phyloP scores from a whole-genome alignment of 352 stramenopile genomes.

The Phytophthora nicotianae region DNA sequence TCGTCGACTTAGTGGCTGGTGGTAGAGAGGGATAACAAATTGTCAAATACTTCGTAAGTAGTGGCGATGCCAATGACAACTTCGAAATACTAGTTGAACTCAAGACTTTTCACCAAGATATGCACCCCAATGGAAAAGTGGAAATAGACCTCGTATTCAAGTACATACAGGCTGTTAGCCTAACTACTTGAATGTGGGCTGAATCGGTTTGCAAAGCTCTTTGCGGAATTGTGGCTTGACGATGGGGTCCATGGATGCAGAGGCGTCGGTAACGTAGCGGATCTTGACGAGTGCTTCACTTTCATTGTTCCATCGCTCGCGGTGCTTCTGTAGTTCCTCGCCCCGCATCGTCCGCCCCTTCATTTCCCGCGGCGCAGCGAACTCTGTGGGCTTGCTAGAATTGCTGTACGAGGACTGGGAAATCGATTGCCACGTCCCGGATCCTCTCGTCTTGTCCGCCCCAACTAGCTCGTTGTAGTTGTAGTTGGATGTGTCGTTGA shows the following conservation, averaged over 20 bases:
- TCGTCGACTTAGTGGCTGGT: conserved; percentile 9
- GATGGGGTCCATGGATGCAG: conserved; percentile 44
- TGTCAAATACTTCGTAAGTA: too few relatives aligned
- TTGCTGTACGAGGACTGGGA: conserved; percentile 64
- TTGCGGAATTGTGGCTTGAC: conserved; percentile 67
- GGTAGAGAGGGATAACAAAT: conserved; percentile 30
- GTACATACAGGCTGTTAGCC: neutral
- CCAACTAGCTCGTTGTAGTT: conserved; percentile 72
- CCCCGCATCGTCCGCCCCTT: conserved; percentile 47
- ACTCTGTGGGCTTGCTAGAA: conserved; percentile 60
- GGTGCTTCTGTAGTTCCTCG: conserved; percentile 63
- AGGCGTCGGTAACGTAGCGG: conserved; percentile 68
- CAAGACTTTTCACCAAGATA: too few relatives aligned
- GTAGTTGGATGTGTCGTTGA: conserved; percentile 59
- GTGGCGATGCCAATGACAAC: conserved; percentile 10
- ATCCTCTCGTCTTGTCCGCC: conserved; percentile 58
- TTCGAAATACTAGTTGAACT: conserved; percentile 1
- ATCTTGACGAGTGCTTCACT: conserved; percentile 48
- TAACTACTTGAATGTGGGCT: conserved; percentile 56
- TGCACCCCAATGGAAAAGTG: too few relatives aligned
- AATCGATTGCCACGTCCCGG: conserved; percentile 62
- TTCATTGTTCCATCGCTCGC: conserved; percentile 70
- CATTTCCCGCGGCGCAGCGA: conserved; percentile 66
- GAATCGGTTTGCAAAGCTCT: conserved; percentile 57
- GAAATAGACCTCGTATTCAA: conserved; percentile 29